Base-by-base conservation (phyloP, 257 asterid genomes). In the Penstemon newberryi region DNA sequence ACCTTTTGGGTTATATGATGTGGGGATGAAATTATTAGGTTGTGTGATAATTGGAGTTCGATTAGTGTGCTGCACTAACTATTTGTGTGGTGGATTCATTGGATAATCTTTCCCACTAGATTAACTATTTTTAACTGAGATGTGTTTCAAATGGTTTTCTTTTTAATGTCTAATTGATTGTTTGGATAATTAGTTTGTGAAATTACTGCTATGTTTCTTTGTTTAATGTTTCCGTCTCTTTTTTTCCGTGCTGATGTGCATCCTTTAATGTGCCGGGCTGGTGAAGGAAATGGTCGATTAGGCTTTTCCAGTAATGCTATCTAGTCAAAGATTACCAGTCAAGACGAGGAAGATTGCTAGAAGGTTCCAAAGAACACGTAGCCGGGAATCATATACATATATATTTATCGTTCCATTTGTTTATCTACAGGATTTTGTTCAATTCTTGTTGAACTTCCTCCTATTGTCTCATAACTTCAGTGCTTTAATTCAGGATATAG, bases 121-220 rank as follows among this genome's bases (percentile, higher is more conserved):
- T 2, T 60, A 54, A 33, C 15, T 5, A 33, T 25, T 1, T 25
- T 43, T 8, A 46, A 60, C 53, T 60, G 62, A 57, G 46, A 47
- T 11, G 33, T 62, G 19, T 52, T 7, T 44, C 44, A 58, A 12
- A n/a, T 60, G 63, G 8, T 11, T 55, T 49, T 9, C 37, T 57
- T 56, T 49, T 51, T 60, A 39, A 40, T 55, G 6, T 19, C 47
- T 49, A 40, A 56, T 54, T 45, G 61, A 41, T 25, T 57, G 56
- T 2, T 40, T 63, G 56, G 5, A 5, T 60, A 18, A 9, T 60
- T 36, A 41, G 33, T 40, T 72, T 6, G 12, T 51, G 7, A 15
- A 19, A 11, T 61, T 36, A 41, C 39, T 38, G 47, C 38, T 19
- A 54, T 15, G 18, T 46, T 4, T n/a, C 59, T 60, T 25, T 67